A percentile compares a stretch with the other conserved stretches of the same genome.
These are phyloP conservation scores for Trichoderma koningiopsis DNA, from an alignment of 2,329 filamentous ascomycete species.

Conservation along the genomic window DNA sequence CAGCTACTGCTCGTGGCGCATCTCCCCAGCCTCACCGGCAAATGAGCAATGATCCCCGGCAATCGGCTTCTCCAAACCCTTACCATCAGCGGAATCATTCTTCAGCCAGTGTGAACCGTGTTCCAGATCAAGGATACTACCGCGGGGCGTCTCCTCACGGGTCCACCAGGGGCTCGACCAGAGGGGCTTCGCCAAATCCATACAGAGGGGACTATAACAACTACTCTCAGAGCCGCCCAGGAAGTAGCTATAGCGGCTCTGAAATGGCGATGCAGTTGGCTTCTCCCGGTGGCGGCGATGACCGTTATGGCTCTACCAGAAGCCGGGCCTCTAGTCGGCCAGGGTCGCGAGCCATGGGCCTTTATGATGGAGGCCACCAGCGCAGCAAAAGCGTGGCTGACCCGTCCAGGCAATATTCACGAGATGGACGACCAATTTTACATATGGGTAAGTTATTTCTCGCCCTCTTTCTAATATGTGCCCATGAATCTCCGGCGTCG, in stretches of 20 bases:
- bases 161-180: constrained; percentile 47
- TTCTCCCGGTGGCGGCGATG: constrained; percentile 49
- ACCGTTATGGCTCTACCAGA: constrained; percentile 61
- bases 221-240: constrained; percentile 47
- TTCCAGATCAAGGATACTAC: constrained; percentile 54
- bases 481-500: background rate
- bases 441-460: constrained; percentile 78
- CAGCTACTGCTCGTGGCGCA: constrained; percentile 64
- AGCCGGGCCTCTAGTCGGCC: constrained; percentile 53
- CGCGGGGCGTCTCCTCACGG: constrained; percentile 55
- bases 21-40: constrained; percentile 62
- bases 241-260: constrained; percentile 52
- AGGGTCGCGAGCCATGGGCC: constrained; percentile 55
- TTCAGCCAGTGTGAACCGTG: constrained; percentile 46
- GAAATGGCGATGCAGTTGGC: constrained; percentile 72
- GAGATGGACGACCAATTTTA: constrained; percentile 82
- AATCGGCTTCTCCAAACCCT: constrained; percentile 65
- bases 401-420: constrained; percentile 76
- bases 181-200: constrained; percentile 52
- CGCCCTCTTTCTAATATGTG: constrained; percentile 22
- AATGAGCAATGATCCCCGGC: constrained; percentile 50
- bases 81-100: constrained; percentile 50
- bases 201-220: constrained; percentile 48
- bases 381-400: constrained; percentile 88
- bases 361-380: constrained; percentile 58